Evolutionary conservation across 169 alveolate genomes (phyloP).

Genomic region (Plasmodium chabaudi): DNA sequence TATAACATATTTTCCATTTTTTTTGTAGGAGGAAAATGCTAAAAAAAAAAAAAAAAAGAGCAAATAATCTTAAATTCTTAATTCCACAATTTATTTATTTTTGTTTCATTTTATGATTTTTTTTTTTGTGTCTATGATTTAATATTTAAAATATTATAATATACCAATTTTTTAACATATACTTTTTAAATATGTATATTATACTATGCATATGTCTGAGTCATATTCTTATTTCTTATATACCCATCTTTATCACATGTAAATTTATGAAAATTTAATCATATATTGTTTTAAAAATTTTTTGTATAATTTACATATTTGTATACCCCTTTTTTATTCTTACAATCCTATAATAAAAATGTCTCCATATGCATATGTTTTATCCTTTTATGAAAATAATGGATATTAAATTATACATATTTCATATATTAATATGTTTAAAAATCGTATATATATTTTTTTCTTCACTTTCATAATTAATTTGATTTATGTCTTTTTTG

Average conservation of each 20-base stretch:
- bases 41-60: slow-evolving; percentile 60
- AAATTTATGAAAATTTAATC: not conserved
- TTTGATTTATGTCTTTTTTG: not conserved
- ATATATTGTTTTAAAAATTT: not conserved
- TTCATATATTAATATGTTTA: too few relatives aligned
- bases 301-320: not conserved
- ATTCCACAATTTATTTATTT: not conserved
- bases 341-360: too few relatives aligned
- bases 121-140: slow-evolving; percentile 41
- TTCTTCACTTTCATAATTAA: not conserved
- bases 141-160: slow-evolving; percentile 19
- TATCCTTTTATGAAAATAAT: too few relatives aligned
- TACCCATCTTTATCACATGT: not conserved
- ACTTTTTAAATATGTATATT: not conserved
- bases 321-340: too few relatives aligned
- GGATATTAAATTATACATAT: too few relatives aligned
- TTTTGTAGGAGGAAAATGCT: slow-evolving; percentile 56
- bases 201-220: too few relatives aligned
- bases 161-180: not conserved
- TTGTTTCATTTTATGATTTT: slow-evolving; percentile 10
- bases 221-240: not conserved
- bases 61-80: slow-evolving; percentile 12
- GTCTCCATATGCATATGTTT: too few relatives aligned
- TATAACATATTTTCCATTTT: not conserved
- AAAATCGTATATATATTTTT: not conserved